A percentile compares a stretch with the other conserved stretches of the same genome.
Conservation (phyloP, 164 flowering plant genomes). For the Stephania yunnanensis region DNA sequence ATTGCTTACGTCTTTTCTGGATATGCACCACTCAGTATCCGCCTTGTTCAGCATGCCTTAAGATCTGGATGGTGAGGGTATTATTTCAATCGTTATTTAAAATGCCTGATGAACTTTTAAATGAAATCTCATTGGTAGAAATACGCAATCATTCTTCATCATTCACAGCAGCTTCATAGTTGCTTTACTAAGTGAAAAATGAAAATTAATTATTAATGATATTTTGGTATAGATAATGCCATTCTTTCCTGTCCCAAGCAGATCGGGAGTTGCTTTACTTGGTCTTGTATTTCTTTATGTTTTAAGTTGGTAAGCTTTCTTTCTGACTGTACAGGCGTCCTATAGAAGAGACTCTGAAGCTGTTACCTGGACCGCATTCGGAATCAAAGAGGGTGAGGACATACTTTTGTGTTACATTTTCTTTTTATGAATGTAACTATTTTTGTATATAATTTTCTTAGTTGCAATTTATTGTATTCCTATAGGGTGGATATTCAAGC, state of each 20-base stretch:
- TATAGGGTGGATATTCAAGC: slow-evolving; percentile 63
- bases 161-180: not conserved
- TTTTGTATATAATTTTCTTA: not conserved
- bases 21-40: slow-evolving; percentile 97
- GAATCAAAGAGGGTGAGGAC: slow-evolving; percentile 75
- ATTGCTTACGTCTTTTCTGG: slow-evolving; percentile 93
- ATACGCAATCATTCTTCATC: not conserved
- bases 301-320: not conserved
- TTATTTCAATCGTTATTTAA: not conserved
- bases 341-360: slow-evolving; percentile 80
- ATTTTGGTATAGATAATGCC: too few species aligned
- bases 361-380: slow-evolving; percentile 89
- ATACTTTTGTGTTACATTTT: slow-evolving; percentile 7
- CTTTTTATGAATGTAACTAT: not conserved
- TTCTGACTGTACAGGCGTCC: slow-evolving; percentile 66
- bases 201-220: too few species aligned
- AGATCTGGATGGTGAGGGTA: slow-evolving; percentile 95
- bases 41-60: slow-evolving; percentile 88
- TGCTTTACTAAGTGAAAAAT: not conserved
- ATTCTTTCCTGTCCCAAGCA: too few species aligned
- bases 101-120: not conserved
- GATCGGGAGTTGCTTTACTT: not conserved
- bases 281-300: not conserved
- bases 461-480: slow-evolving; percentile 4
- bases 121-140: not conserved